Conservation (phyloP, 2,329 filamentous ascomycete species). For the Penicillium hesseltinei region DNA sequence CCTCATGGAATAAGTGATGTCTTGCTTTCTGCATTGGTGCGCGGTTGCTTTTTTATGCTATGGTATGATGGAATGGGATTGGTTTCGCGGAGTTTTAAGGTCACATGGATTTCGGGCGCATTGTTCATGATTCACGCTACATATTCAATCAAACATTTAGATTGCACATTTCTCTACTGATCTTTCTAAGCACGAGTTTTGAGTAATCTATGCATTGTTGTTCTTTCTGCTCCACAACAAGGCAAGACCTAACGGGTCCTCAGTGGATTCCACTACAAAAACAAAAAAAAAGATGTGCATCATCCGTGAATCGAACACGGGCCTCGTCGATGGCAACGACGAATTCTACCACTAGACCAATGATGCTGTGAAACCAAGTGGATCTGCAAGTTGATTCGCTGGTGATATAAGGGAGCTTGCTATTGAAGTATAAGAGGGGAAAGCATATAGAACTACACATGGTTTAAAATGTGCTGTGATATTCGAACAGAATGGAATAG, state of each 20-base stretch:
- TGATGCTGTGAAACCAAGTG: constrained; percentile 30
- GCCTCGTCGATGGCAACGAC: constrained; percentile 48
- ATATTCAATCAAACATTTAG: neutral
- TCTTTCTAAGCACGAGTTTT: neutral
- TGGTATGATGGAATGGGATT: neutral
- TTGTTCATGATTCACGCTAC: neutral
- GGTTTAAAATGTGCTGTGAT: neutral
- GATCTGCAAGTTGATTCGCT: constrained; percentile 7
- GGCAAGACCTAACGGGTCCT: neutral
- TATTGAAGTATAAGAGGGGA: neutral
- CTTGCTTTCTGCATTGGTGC: neutral
- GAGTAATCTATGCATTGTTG: neutral
- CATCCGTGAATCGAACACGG: constrained; percentile 49
- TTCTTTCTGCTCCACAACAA: neutral
- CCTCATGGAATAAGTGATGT: neutral
- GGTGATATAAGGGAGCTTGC: neutral
- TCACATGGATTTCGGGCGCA: neutral
- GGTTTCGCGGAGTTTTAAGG: neutral
- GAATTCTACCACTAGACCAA: constrained; percentile 49
- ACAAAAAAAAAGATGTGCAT: constrained; percentile 18
- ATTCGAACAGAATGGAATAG: neutral
- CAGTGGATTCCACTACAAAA: neutral
- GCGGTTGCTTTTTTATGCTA: neutral
- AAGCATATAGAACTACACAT: no score
- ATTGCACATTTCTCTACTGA: neutral